Percentiles rank a stretch among this genome's conserved stretches.
Conservation (phyloP, 2,329 filamentous ascomycete species). For the Nigrograna mackinnonii region DNA sequence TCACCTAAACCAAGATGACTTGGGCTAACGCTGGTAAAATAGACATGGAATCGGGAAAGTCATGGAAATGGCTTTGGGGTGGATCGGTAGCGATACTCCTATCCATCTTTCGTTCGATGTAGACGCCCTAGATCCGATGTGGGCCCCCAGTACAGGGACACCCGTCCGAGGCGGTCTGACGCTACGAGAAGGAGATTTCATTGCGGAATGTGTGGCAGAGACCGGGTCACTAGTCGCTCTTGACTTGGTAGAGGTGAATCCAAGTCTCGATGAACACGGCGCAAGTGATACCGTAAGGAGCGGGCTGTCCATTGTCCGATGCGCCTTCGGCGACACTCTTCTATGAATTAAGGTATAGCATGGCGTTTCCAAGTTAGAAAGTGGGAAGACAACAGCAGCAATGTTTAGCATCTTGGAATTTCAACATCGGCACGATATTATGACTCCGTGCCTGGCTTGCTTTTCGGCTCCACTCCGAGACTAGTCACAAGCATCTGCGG, state of each 20-base stretch:
- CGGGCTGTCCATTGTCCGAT: slow-evolving; percentile 88
- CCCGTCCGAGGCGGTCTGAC: slow-evolving; percentile 93
- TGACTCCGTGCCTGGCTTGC: too few species aligned
- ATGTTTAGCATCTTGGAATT: too few species aligned
- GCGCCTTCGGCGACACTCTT: slow-evolving; percentile 88
- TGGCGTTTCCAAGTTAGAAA: too few species aligned
- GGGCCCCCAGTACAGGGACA: slow-evolving; percentile 94
- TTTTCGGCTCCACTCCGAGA: too few species aligned
- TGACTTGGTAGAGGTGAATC: slow-evolving; percentile 60
- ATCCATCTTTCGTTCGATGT: slow-evolving; percentile 98
- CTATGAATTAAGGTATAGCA: too few species aligned
- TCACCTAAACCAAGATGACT: neutral
- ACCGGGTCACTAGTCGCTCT: slow-evolving; percentile 61
- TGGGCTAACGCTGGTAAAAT: slow-evolving; percentile 3
- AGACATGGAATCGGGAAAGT: slow-evolving; percentile 93
- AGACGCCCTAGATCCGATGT: slow-evolving; percentile 93
- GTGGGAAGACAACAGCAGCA: too few species aligned
- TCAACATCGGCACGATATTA: too few species aligned
- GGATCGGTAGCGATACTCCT: slow-evolving; percentile 91
- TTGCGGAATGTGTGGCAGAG: slow-evolving; percentile 71
- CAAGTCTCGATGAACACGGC: slow-evolving; percentile 57
- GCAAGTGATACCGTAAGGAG: slow-evolving; percentile 86
- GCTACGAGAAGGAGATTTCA: slow-evolving; percentile 93
- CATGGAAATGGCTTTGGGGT: slow-evolving; percentile 96
- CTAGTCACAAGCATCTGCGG: too few species aligned